These are phyloP conservation scores for Vachellia collinsii DNA, from an alignment of 306 rosid genomes.

Conservation along the genomic window DNA sequence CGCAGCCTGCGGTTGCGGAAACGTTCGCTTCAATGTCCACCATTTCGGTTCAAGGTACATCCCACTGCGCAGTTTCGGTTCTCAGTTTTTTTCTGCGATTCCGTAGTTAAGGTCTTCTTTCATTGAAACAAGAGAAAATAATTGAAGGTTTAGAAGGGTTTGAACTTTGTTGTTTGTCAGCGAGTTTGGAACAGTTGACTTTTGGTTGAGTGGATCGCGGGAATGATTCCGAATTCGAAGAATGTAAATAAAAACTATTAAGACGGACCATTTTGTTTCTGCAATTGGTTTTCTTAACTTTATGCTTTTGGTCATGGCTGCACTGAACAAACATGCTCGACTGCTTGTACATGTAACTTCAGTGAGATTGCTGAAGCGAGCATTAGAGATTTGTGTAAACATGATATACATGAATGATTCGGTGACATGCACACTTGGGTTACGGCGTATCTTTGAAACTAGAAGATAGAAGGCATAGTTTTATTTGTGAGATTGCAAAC, in stretches of 20 bases:
- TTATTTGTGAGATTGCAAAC: not conserved
- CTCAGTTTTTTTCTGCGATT: not conserved
- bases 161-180: not conserved
- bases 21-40: constrained; percentile 39
- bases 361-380: constrained; percentile 3
- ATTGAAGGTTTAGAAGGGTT: not conserved
- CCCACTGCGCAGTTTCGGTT: not conserved
- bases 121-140: not conserved
- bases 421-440: not conserved
- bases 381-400: not conserved
- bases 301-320: not conserved
- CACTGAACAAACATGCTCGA: constrained; percentile 20
- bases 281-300: not conserved
- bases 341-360: constrained; percentile 22
- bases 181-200: not conserved
- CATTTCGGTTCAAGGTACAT: constrained; percentile 54
- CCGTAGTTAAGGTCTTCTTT: not conserved
- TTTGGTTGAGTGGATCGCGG: not conserved
- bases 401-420: not conserved
- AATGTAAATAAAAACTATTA: not conserved
- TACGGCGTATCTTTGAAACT: not conserved
- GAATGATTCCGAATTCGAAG: not conserved
- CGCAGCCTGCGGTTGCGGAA: constrained; percentile 45
- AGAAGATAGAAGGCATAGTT: not conserved
- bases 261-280: not conserved